These are phyloP conservation scores for Pythium pectinolyticum DNA, from an alignment of 352 stramenopile genomes.

Conservation along the genomic window DNA sequence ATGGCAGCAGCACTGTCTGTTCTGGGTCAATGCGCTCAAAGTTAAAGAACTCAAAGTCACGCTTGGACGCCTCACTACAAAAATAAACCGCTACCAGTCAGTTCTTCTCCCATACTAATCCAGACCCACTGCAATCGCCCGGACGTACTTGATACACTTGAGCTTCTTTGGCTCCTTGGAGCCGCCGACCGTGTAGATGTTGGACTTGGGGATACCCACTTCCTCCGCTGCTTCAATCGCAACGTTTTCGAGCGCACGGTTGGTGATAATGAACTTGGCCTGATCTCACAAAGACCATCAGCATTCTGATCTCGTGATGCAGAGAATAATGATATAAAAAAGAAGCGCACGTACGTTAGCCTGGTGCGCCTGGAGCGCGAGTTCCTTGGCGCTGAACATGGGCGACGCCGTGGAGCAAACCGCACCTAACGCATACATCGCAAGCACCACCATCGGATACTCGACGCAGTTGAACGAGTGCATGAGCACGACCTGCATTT, in stretches of 20 bases:
- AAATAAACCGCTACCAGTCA: not conserved
- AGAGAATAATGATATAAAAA: not conserved
- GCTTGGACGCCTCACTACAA: conserved; percentile 42
- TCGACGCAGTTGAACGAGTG: conserved; percentile 76
- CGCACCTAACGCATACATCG: conserved; percentile 47
- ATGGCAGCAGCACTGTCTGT: conserved; percentile 71
- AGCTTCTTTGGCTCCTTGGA: conserved; percentile 25
- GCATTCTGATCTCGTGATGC: not conserved
- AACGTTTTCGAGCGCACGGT: conserved; percentile 46
- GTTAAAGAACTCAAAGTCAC: conserved; percentile 41
- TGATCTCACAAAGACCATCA: conserved; percentile 3
- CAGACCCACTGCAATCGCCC: conserved; percentile 37
- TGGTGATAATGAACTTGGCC: conserved; percentile 57
- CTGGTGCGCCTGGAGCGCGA: conserved; percentile 44
- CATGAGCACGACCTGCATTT: conserved; percentile 44
- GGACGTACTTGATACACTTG: conserved; percentile 57
- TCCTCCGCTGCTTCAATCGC: conserved; percentile 44
- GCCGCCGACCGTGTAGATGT: conserved; percentile 54
- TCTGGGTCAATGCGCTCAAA: conserved; percentile 65
- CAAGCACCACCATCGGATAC: conserved; percentile 56
- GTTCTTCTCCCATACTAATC: not conserved
- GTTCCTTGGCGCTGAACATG: conserved; percentile 50
- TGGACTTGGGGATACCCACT: conserved; percentile 31
- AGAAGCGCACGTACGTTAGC: conserved; percentile 33
- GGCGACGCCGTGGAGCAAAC: conserved; percentile 62